Percentiles rank a stretch among this genome's conserved stretches.
Conservation (phyloP, 164 flowering plant species). For the Kalanchoe fedtschenkoi region DNA sequence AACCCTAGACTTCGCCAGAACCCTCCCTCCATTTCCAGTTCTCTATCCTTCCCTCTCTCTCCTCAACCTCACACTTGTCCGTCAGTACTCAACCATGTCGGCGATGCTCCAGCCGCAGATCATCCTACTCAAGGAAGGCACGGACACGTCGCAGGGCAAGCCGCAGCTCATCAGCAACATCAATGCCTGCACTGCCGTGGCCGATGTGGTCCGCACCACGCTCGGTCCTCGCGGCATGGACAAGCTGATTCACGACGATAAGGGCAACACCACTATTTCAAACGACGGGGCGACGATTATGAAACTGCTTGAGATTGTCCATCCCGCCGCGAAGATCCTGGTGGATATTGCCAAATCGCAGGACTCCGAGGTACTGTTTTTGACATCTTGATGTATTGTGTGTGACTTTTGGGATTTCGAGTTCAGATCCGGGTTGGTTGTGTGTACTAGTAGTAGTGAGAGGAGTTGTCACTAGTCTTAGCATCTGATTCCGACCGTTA, state of each 20-base stretch:
- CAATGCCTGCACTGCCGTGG: slow-evolving; percentile 80
- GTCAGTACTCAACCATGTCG: background rate
- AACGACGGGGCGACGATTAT: slow-evolving; percentile 99
- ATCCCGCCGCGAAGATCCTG: slow-evolving; percentile 96
- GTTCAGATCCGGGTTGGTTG: background rate
- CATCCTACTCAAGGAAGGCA: slow-evolving; percentile 91
- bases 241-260: slow-evolving; percentile 93
- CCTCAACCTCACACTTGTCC: background rate
- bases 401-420: background rate
- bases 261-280: slow-evolving; percentile 88
- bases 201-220: slow-evolving; percentile 75
- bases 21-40: background rate
- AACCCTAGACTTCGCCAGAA: background rate
- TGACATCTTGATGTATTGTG: background rate
- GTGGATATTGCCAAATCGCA: slow-evolving; percentile 98
- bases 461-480: no score
- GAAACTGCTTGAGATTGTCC: slow-evolving; percentile 96
- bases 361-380: slow-evolving; percentile 73
- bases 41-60: background rate
- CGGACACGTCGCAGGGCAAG: slow-evolving; percentile 97
- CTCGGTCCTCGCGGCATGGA: slow-evolving; percentile 99
- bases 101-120: slow-evolving; percentile 75
- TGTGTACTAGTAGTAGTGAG: no score
- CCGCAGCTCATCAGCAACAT: slow-evolving; percentile 92
- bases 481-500: slow-evolving; percentile 1